Evolutionary conservation across 2,329 filamentous ascomycete genomes (phyloP), one percentile per base, ranked within the genome.

Genomic region (Amauroascus verrucosus): DNA sequence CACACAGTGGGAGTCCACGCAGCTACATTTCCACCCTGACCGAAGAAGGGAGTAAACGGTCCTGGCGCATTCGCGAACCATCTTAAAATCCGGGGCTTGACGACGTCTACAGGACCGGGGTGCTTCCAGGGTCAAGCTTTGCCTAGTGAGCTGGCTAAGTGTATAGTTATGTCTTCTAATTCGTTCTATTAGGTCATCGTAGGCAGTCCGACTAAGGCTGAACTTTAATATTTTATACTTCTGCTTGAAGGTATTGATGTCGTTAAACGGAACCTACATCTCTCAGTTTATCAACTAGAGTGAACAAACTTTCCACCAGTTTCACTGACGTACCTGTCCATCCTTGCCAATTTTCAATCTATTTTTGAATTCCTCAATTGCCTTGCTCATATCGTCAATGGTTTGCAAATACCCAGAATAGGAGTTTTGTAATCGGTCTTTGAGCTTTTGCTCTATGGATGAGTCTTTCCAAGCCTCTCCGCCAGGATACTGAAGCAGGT

Each of bases 1-100:
- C 32, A 40, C 41, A 13, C 18, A 32, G 16, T 53, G 50, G 6
- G 38, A 30, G 14, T 28, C 50, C n/a, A 33, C 20, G 22, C 50
- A 53, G 22, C 16, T 20, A 40, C 50, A 53, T 22, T 33, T 47
- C 50, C 50, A 53, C 20, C 40, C 41, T n/a, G 44, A 26, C 6
- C 30, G 26, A 9, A 48, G 26, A 30, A 28, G 2, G 14, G 18
- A 30, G 44, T 48, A 48, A 22, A 48, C 20, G 16, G 9, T n/a
- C 44, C n/a, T 48, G 8, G 44, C 44, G 14, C 44, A 32, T 6
- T 48, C 44, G 7, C 26, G 44, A 32, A 48, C 44, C 16, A 7
- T 9, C 26, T 32, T 48, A 28, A 48, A 48, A 48, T 48, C 26
- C 44, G 44, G 44, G 3, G 26, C 18, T 20, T 8, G 26, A 28